Base-by-base conservation (phyloP, 768 basidiomycete genomes). In the Tulasnella sp. region DNA sequence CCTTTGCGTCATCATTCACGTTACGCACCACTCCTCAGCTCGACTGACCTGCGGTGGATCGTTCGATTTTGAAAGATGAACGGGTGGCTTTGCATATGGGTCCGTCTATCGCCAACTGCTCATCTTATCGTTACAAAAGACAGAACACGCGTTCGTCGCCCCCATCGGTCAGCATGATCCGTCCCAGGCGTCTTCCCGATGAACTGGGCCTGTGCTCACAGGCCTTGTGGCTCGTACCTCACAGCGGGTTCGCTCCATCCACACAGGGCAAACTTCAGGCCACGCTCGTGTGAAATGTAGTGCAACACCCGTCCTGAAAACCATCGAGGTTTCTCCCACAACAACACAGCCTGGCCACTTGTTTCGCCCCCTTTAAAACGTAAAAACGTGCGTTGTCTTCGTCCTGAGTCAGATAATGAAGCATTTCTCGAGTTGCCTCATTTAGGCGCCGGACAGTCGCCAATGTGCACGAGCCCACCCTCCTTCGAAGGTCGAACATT, bases 251-350 rank as follows among this genome's bases (percentile, higher is more conserved):
- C 64, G 31, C 64, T 69, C 28, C 64, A 69, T 69, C 64, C 64
- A 22, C 6, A 37, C 64, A 69, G 28, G 64, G 64, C 64, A 69
- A 69, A 31, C 64, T 69, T 69, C n/a, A 18, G 64, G 64, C 64
- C 64, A 69, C 64, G 31, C 31, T 34, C 64, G 64, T 69, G 64
- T 69, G 64, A 69, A 69, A 28, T 20, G 18, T 28, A 34, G 64
- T 28, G 31, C 64, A 64, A 24, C 60, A 64, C 6, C 6, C 22
- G n/a, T 28, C 64, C 31, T 9, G 64, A 69, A 69, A 69, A 69
- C 64, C 64, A 69, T 69, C 64, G 64, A 69, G 64, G 64, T 69
- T 69, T 69, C 64, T 69, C 64, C 64, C 64, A 69, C 64, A 69
- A 69, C 64, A 69, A 69, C 64, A 69, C 64, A 69, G 64, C 64